phyloP scores from a whole-genome alignment of 2,329 filamentous ascomycete species.

The Mycosphaerella sp. region DNA sequence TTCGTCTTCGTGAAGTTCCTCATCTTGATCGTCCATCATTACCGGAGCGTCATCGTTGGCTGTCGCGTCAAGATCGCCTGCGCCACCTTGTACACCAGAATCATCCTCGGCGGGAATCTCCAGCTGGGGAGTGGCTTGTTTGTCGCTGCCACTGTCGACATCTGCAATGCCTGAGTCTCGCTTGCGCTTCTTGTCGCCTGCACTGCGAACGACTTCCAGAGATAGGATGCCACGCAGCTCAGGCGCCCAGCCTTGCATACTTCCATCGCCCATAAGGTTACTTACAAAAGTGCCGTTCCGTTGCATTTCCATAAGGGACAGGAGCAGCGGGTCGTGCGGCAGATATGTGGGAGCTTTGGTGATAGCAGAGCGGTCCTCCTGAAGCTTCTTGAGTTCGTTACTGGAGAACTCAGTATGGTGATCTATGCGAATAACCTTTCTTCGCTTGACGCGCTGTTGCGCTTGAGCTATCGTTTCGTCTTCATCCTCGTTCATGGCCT shows the following conservation, averaged over 20 bases:
- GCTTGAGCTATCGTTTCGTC: constrained; percentile 54
- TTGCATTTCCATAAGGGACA: constrained; percentile 87
- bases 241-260: constrained; percentile 72
- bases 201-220: constrained; percentile 67
- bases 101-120: constrained; percentile 31
- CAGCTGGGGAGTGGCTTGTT: constrained; percentile 25
- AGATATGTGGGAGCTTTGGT: constrained; percentile 76
- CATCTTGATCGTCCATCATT: constrained; percentile 19
- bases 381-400: constrained; percentile 75
- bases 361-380: constrained; percentile 79
- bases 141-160: constrained; percentile 52
- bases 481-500: constrained; percentile 36
- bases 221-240: constrained; percentile 91
- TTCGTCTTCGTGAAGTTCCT: constrained; percentile 22
- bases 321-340: constrained; percentile 75
- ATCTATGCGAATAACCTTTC: constrained; percentile 78
- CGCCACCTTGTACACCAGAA: constrained; percentile 25
- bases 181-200: constrained; percentile 85
- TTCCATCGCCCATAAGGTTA: constrained; percentile 74
- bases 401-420: constrained; percentile 69
- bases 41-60: constrained; percentile 30
- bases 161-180: constrained; percentile 77
- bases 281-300: constrained; percentile 85
- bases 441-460: constrained; percentile 64
- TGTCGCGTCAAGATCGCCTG: constrained; percentile 21